These are phyloP conservation scores for Pichia membranifaciens DNA, from an alignment of 805 yeast genomes.

Conservation along the genomic window DNA sequence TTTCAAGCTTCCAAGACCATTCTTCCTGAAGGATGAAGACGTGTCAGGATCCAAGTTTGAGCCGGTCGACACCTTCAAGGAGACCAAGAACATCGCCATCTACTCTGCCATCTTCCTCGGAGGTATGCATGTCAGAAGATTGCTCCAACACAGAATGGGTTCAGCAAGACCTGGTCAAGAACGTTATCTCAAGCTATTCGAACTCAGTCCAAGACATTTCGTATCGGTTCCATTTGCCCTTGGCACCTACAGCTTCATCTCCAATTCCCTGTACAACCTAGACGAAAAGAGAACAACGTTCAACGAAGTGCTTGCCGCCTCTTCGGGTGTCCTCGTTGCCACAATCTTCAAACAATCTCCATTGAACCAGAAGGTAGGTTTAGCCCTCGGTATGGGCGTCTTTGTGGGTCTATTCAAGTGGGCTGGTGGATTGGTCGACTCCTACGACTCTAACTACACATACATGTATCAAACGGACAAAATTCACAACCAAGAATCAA, in stretches of 20 bases:
- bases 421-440: constrained; percentile 48
- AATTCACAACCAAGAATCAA: constrained; percentile 35
- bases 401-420: constrained; percentile 44
- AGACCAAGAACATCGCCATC: constrained; percentile 24
- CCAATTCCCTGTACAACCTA: constrained; percentile 28
- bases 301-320: constrained; percentile 27
- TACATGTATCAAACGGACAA: constrained; percentile 35
- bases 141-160: constrained; percentile 32
- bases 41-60: constrained; percentile 14
- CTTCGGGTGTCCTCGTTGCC: constrained; percentile 21
- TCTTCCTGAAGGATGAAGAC: constrained; percentile 20
- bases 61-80: constrained; percentile 30
- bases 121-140: constrained; percentile 34
- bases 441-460: constrained; percentile 40
- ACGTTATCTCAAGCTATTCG: constrained; percentile 29
- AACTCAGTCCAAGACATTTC: constrained; percentile 27
- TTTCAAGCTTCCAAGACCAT: constrained; percentile 27
- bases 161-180: constrained; percentile 35
- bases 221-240: constrained; percentile 30
- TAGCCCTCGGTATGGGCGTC: constrained; percentile 39
- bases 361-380: constrained; percentile 38
- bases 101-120: constrained; percentile 30
- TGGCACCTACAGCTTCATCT: constrained; percentile 29
- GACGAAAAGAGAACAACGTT: constrained; percentile 25
- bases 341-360: constrained; percentile 25